Conservation (phyloP, 2,329 filamentous ascomycete species). For the Aciculosporium take region DNA sequence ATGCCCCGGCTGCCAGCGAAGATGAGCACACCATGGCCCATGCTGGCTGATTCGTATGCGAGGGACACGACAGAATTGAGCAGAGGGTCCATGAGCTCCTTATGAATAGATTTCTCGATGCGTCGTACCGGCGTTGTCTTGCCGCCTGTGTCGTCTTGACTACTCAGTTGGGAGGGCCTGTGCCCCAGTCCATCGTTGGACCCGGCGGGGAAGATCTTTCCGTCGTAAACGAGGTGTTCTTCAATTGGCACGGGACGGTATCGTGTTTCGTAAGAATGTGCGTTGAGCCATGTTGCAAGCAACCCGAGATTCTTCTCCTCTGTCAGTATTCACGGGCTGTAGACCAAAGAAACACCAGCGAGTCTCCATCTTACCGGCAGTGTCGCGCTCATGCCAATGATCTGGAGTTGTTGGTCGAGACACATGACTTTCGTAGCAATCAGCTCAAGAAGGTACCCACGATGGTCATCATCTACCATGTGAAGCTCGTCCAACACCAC, state of each 20-base stretch:
- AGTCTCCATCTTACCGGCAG: conserved; percentile 39
- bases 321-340: neutral
- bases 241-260: conserved; percentile 65
- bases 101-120: conserved; percentile 42
- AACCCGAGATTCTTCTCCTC: conserved; percentile 48
- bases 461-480: conserved; percentile 64
- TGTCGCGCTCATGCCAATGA: conserved; percentile 70
- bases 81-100: conserved; percentile 49
- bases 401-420: conserved; percentile 51
- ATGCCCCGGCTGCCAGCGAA: conserved; percentile 57
- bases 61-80: conserved; percentile 58
- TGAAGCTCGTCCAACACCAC: conserved; percentile 70
- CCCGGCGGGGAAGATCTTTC: conserved; percentile 48
- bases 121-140: conserved; percentile 27
- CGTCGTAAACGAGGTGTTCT: conserved; percentile 59
- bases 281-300: conserved; percentile 55
- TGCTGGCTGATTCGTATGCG: conserved; percentile 51
- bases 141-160: conserved; percentile 19
- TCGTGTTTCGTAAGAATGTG: conserved; percentile 56
- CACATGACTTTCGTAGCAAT: conserved; percentile 61
- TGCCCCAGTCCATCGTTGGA: conserved; percentile 41
- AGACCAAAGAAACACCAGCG: neutral
- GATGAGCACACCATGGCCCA: conserved; percentile 56
- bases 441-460: conserved; percentile 62
- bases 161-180: conserved; percentile 37